These are phyloP conservation scores for Colletotrichum cordylinicola DNA, from an alignment of 2,329 filamentous ascomycete species.

Conservation along the genomic window DNA sequence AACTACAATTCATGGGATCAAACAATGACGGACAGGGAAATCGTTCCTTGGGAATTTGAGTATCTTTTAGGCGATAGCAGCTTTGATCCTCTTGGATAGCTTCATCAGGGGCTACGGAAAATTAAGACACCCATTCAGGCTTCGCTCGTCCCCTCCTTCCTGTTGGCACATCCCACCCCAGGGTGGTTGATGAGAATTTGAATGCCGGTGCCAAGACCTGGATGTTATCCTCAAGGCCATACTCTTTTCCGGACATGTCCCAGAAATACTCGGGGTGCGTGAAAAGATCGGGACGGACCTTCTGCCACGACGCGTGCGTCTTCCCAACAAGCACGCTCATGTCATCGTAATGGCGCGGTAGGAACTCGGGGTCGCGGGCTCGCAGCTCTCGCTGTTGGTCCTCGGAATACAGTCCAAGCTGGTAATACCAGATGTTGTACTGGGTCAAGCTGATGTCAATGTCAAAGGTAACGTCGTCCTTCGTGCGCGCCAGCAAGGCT, in stretches of 20 bases:
- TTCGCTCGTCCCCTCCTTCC: neutral
- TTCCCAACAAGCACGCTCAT: neutral
- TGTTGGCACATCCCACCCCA: neutral
- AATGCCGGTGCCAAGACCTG: neutral
- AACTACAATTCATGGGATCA: neutral
- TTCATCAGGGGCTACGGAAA: fast-evolving
- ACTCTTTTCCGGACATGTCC: neutral
- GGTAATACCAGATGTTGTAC: conserved; percentile 31
- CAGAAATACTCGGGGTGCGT: neutral
- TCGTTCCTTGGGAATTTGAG: neutral
- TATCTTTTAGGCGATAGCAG: neutral
- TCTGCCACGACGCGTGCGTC: neutral
- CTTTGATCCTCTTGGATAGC: neutral
- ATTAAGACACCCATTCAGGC: neutral
- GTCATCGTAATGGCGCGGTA: neutral
- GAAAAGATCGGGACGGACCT: neutral
- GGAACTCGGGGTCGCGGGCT: conserved; percentile 6
- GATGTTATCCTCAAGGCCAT: neutral
- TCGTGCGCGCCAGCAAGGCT: conserved; percentile 24
- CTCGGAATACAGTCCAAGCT: conserved; percentile 25
- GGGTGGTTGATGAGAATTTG: neutral
- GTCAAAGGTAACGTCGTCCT: conserved; percentile 25
- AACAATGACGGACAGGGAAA: neutral
- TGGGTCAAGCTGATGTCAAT: conserved; percentile 30
- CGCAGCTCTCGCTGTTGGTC: conserved; percentile 16